phyloP scores from a whole-genome alignment of 768 basidiomycete species.

The Leccinum sublutescens region DNA sequence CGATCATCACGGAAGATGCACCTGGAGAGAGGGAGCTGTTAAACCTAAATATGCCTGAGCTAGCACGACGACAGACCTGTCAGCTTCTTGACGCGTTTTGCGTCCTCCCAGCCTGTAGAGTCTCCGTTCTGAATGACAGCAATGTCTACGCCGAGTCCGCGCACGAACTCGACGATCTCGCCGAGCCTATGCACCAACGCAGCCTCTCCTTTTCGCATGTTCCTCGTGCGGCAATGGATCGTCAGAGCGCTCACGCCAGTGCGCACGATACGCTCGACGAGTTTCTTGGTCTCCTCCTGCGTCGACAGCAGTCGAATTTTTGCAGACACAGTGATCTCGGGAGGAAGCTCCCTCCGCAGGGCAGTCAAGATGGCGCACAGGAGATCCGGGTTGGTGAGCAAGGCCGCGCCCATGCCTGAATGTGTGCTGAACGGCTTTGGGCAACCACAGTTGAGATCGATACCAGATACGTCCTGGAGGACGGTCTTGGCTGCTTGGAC shows the following conservation, averaged over 20 bases:
- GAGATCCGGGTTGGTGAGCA: slow-evolving; percentile 88
- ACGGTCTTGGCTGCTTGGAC: slow-evolving; percentile 89
- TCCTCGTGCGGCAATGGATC: slow-evolving; percentile 91
- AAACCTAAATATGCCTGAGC: neutral
- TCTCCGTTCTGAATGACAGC: slow-evolving; percentile 95
- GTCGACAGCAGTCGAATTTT: slow-evolving; percentile 89
- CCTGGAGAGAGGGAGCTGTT: slow-evolving; percentile 37
- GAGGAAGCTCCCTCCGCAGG: slow-evolving; percentile 67
- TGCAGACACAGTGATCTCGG: slow-evolving; percentile 84
- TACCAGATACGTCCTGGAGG: slow-evolving; percentile 83
- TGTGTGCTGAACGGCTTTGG: slow-evolving; percentile 95
- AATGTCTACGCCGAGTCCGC: slow-evolving; percentile 68
- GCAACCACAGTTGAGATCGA: slow-evolving; percentile 98
- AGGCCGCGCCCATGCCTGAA: slow-evolving; percentile 94
- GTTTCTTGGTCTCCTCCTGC: slow-evolving; percentile 82
- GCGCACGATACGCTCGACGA: slow-evolving; percentile 84
- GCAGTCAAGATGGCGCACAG: slow-evolving; percentile 86
- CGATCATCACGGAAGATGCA: slow-evolving; percentile 94
- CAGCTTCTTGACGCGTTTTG: slow-evolving; percentile 64
- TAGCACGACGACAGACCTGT: slow-evolving; percentile 55
- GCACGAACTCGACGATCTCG: slow-evolving; percentile 86
- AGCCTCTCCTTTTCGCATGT: slow-evolving; percentile 80
- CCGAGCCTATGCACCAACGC: slow-evolving; percentile 76
- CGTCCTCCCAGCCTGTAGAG: slow-evolving; percentile 76
- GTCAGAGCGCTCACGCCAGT: slow-evolving; percentile 90